Evolutionary conservation across 257 asterid genomes (phyloP), one percentile per base, ranked within the genome.

Genomic region (Scutellaria barbata): DNA sequence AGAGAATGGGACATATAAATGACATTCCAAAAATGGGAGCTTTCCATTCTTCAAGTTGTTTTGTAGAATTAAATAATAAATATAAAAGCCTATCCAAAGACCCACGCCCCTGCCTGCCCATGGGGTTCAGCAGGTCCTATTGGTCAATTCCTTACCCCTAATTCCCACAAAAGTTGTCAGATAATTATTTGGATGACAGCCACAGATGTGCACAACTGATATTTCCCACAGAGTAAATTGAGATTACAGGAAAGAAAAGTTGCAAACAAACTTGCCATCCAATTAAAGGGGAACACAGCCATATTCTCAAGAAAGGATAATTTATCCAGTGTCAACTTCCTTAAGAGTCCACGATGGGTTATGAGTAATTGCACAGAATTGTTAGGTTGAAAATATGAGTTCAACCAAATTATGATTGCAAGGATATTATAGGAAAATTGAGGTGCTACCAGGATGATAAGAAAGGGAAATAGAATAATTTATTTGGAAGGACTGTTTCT

Each of bases 141-240:
- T 25, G 30, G 3, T 25, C 3, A 25, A 7, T 11, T 68, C n/a
- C 54, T 58, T 22, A n/a, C 51, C 55, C 61, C 76, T 47, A 47
- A 71, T 45, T 10, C 63, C 66, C 69, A 54, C 37, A 39, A 46
- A 57, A 7, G 48, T 48, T 5, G 22, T 39, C 62, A 45, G 58
- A 13, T 47, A 25, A 25, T 37, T 13, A 65, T 2, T 45, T 46
- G 33, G 67, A 35, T 47, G 43, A n/a, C 42, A 71, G 50, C 47
- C 40, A 71, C 25, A 42, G 47, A 70, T 69, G 67, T 40, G 18
- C 42, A 71, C 40, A 7, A 37, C 37, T 62, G 30, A 58, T 16
- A 22, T 17, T 16, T 48, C 51, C 25, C 30, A 3, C 62, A 16
- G 41, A 41, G 41, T 17, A 16, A 39, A 7, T 59, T 60, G 20